Evolutionary conservation across 2,329 filamentous ascomycete genomes (phyloP).

Genomic region (Diaporthe batatas): DNA sequence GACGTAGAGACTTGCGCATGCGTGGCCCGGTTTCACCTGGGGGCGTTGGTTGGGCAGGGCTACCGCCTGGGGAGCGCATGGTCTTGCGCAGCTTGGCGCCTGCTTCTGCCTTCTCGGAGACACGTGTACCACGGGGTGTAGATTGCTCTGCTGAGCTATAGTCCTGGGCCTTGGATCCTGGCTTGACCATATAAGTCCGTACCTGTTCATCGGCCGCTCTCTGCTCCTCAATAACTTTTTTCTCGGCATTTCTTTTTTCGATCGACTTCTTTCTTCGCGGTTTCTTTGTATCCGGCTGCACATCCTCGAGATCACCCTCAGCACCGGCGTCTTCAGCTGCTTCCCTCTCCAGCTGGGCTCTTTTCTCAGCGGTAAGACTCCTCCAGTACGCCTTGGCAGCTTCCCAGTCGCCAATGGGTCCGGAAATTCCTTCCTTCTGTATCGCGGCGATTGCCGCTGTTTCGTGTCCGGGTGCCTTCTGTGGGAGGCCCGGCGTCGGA

Average conservation of each 20-base stretch:
- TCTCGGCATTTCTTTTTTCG: constrained; percentile 58
- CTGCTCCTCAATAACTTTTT: constrained; percentile 56
- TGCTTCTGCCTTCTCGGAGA: constrained; percentile 43
- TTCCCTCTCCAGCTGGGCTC: constrained; percentile 72
- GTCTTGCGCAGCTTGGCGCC: constrained; percentile 59
- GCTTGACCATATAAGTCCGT: constrained; percentile 50
- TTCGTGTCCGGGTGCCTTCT: neutral
- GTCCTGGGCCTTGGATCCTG: constrained; percentile 46
- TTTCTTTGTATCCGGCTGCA: constrained; percentile 53
- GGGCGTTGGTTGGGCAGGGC: neutral
- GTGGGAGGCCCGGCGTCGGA: constrained; percentile 17
- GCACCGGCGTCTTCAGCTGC: constrained; percentile 66
- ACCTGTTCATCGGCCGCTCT: constrained; percentile 39
- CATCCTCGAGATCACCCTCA: constrained; percentile 60
- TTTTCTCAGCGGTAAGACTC: constrained; percentile 72
- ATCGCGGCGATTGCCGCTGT: constrained; percentile 1
- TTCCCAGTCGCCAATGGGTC: constrained; percentile 70
- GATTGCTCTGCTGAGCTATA: constrained; percentile 37
- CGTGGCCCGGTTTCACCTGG: constrained; percentile 43
- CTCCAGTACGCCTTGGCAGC: constrained; percentile 79
- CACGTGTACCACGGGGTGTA: constrained; percentile 32
- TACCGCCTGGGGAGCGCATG: constrained; percentile 54
- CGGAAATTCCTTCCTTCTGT: constrained; percentile 11
- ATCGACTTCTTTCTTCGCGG: constrained; percentile 56
- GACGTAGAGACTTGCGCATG: constrained; percentile 54